Evolutionary conservation across 306 rosid species (phyloP).

Genomic region (Lupinus albus): DNA sequence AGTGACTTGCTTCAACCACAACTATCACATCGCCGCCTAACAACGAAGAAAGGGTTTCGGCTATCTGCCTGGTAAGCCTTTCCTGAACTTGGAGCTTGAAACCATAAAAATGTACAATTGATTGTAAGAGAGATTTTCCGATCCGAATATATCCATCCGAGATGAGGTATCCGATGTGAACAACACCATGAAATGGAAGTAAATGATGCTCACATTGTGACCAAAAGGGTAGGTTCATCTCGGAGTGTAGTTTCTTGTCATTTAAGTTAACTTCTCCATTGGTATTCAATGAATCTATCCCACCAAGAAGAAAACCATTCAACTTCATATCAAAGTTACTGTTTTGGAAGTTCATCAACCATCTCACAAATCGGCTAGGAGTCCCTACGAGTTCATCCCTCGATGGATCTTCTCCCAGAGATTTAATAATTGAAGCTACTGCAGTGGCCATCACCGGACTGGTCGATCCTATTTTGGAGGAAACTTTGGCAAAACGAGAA

Average conservation of each 20-base stretch:
- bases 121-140: slow-evolving; percentile 68
- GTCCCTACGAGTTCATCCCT: slow-evolving; percentile 82
- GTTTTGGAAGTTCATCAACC: slow-evolving; percentile 79
- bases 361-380: slow-evolving; percentile 74
- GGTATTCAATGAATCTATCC: slow-evolving; percentile 41
- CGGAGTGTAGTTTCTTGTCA: slow-evolving; percentile 53
- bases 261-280: slow-evolving; percentile 40
- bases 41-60: slow-evolving; percentile 75
- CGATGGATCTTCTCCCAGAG: slow-evolving; percentile 89
- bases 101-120: slow-evolving; percentile 82
- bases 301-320: slow-evolving; percentile 52
- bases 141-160: slow-evolving; percentile 54
- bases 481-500: slow-evolving; percentile 46
- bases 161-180: slow-evolving; percentile 73
- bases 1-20: slow-evolving; percentile 92
- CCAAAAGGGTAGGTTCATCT: slow-evolving; percentile 74
- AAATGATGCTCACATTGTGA: slow-evolving; percentile 96
- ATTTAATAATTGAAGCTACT: slow-evolving; percentile 71
- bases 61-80: slow-evolving; percentile 92
- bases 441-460: slow-evolving; percentile 68
- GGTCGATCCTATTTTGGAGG: slow-evolving; percentile 47
- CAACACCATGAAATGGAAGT: slow-evolving; percentile 93
- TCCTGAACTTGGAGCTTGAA: slow-evolving; percentile 99
- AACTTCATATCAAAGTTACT: slow-evolving; percentile 69
- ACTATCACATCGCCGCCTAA: slow-evolving; percentile 83